Evolutionary conservation across 768 basidiomycete genomes (phyloP), one percentile per base, ranked within the genome.

Genomic region (Tephrocybe rancida): DNA sequence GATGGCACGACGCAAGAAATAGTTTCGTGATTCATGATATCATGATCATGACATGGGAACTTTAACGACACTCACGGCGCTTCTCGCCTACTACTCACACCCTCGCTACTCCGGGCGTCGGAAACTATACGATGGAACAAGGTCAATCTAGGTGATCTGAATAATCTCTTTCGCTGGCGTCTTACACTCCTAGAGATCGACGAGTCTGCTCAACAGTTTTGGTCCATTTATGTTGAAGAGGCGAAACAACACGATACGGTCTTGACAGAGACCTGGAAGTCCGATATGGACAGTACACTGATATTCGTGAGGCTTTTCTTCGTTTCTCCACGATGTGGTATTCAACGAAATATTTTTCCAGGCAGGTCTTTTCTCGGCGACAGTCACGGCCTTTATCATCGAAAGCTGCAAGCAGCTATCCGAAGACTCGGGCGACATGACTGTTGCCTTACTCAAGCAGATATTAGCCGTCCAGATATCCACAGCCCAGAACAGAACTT

Each of bases 281-380:
- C 37, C 1, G 38, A 22, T 16, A 49, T 38, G 48, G 38, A 49
- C 7, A 29, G 37, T 13, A 47, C 19, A 3, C 6, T 47, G n/a
- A 41, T 48, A 5, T 48, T 48, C 25, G 35, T 38, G 11, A 38
- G 48, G 24, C n/a, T n/a, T n/a, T n/a, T n/a, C n/a, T n/a, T n/a
- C n/a, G 39, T 41, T 13, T 41, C 21, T 7, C 7, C 18, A n/a
- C n/a, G n/a, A n/a, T n/a, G n/a, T n/a, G n/a, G n/a, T n/a, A n/a
- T n/a, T n/a, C n/a, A n/a, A n/a, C n/a, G n/a, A n/a, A n/a, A n/a
- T n/a, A n/a, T n/a, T 5, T 38, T 10, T 14, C 6, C n/a, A 63
- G 60, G 60, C 61, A 9, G 60, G 62, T 39, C 52, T 65, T 1
- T 65, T 65, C 44, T 63, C 62, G 7, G 60, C 52, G 7, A 55